Evolutionary conservation across 129 eudicot genomes (phyloP), one percentile per base, ranked within the genome.

Genomic region (Helichrysum umbraculigerum): DNA sequence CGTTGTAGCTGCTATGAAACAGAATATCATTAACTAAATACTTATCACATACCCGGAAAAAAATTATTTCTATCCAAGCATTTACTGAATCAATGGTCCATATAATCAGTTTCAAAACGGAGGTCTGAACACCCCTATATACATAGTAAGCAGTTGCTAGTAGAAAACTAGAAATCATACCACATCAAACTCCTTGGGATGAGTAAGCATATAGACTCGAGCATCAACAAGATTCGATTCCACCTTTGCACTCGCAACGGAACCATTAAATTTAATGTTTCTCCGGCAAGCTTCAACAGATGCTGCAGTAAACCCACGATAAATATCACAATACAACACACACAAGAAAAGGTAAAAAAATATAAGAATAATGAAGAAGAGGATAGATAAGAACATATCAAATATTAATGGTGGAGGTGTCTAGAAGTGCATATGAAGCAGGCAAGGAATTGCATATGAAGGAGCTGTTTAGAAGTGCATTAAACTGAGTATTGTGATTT

Each of bases 131-230:
- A 12, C 6, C 21, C 59, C 17, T 52, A 52, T 2, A 52, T 17
- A 52, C 17, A 52, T 52, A 52, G 22, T 16, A 52, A 52, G 19
- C 59, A 25, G 6, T 56, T 20, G 34, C 29, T 34, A 72, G n/a
- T 39, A 37, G 5, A 33, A 28, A 78, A 25, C 84, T 39, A 37
- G 5, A 33, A 28, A 78, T 30, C 84, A 73, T 94, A 94, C 98
- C 96, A 87, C 87, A 54, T 94, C 98, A 74, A 94, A 94, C 82
- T 94, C 98, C 59, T 94, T 94, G 22, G 97, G 98, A 81, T 94
- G 97, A 66, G 96, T 88, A 54, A 94, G 93, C 98, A 94, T 94
- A 84, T 91, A 94, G 66, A 94, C 96, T 78, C 98, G 86, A 64
- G 98, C 98, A 87, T 94, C 98, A 78, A 87, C 88, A 75, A 91